A percentile compares a stretch with the other conserved stretches of the same genome.
These are phyloP conservation scores for Aspergillus neoniger DNA, from an alignment of 2,329 filamentous ascomycete genomes.

Conservation along the genomic window DNA sequence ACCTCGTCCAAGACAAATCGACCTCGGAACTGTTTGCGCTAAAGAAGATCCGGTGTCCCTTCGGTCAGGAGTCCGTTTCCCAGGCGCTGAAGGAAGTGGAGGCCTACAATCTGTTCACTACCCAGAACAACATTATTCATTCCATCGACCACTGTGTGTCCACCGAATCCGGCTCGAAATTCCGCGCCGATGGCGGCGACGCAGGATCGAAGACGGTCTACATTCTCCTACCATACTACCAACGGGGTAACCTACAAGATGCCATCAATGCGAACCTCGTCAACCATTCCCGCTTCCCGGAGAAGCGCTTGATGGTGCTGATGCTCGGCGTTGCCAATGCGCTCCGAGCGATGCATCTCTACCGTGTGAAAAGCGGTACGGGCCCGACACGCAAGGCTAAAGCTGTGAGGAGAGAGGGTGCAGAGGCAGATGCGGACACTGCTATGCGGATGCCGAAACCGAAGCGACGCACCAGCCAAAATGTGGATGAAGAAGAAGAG, in stretches of 20 bases:
- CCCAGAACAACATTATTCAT: slow-evolving; percentile 82
- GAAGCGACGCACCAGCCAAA: slow-evolving; percentile 47
- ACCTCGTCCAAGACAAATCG: slow-evolving; percentile 89
- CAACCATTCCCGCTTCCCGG: slow-evolving; percentile 88
- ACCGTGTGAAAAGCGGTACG: slow-evolving; percentile 63
- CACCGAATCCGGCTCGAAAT: slow-evolving; percentile 63
- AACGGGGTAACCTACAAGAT: slow-evolving; percentile 92
- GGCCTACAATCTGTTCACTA: slow-evolving; percentile 86
- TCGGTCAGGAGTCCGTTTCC: slow-evolving; percentile 92
- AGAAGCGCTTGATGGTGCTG: slow-evolving; percentile 81
- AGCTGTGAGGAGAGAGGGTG: slow-evolving; percentile 57
- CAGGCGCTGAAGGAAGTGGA: slow-evolving; percentile 97
- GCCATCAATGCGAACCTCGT: slow-evolving; percentile 98
- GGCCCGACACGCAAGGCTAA: slow-evolving; percentile 58
- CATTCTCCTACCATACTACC: slow-evolving; percentile 92
- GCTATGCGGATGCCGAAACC: slow-evolving; percentile 40
- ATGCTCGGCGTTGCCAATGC: slow-evolving; percentile 92
- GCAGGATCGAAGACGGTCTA: slow-evolving; percentile 88
- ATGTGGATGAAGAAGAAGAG: slow-evolving; percentile 65
- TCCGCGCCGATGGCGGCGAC: slow-evolving; percentile 58
- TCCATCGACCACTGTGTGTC: slow-evolving; percentile 80
- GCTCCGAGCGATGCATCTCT: slow-evolving; percentile 87
- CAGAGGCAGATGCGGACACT: slow-evolving; percentile 53
- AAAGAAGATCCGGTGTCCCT: slow-evolving; percentile 98
- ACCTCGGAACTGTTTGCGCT: slow-evolving; percentile 85